Base-by-base conservation (phyloP, 2,329 filamentous ascomycete genomes). In the Septoria petroselini region DNA sequence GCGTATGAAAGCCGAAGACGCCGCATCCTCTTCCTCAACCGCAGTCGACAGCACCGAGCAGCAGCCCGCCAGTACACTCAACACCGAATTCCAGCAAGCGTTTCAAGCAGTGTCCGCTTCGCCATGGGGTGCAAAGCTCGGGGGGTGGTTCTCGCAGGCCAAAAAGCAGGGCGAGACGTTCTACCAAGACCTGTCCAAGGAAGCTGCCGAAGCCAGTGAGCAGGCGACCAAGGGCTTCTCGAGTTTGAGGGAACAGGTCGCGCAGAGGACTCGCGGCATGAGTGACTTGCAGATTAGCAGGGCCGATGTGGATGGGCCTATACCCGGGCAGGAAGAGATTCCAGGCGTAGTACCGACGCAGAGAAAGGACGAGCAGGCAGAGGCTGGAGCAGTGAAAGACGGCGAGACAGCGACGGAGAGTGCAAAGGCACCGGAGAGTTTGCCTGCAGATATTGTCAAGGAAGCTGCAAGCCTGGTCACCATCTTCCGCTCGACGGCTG, bases 101-200 rank as follows among this genome's bases (percentile, higher is more conserved):
- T 96, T 97, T 76, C 90, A 89, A 65, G 91, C 91, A 18, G 88
- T 98, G 65, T 91, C 89, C 3, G 82, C 83, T 58, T 95, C 89
- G 62, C 87, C 89, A 8, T 98, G 93, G 93, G 93, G 91, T 37
- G 83, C 86, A 17, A 83, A 81, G 61, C 82, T 98, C 25, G 91
- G 93, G 29, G 91, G 90, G 5, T 87, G 95, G 68, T 84, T 95
- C 65, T 87, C 88, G 39, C 91, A 80, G 63, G 91, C 95, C n/a
- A 87, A 90, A 66, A 95, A 95, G 72, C 64, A 91, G 82, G 85
- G 91, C 64, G 89, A 91, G 70, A 88, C 85, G 53, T 93, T 95
- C 71, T 88, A 86, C 62, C 86, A 94, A 67, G 89, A 85, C 14
- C 84, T 83, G 15, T 76, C 85, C 62, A 86, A 95, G 67, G 91